Percentiles rank a stretch among this genome's conserved stretches.
Evolutionary conservation across 2,329 filamentous ascomycete species (phyloP).

Genomic region (Grosmannia huntii): DNA sequence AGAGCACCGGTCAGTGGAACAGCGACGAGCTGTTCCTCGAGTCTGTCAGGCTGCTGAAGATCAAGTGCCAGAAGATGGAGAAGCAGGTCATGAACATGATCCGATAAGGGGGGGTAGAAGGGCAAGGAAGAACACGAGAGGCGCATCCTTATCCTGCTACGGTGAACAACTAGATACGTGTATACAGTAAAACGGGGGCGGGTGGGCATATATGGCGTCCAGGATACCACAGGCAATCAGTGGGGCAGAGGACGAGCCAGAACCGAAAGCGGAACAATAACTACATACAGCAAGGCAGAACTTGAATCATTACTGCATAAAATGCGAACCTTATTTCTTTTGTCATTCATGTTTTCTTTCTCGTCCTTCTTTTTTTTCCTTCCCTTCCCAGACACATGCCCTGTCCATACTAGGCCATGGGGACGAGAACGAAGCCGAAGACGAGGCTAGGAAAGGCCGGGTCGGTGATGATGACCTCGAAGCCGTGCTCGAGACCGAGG

Average conservation of each 20-base stretch:
- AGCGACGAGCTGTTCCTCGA: slow-evolving; percentile 91
- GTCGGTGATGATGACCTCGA: slow-evolving; percentile 87
- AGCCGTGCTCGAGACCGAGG: slow-evolving; percentile 58
- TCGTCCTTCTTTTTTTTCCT: slow-evolving; percentile 3
- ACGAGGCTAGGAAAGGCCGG: slow-evolving; percentile 71
- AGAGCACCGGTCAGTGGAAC: slow-evolving; percentile 90
- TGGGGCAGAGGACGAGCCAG: neutral
- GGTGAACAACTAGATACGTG: neutral
- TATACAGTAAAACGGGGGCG: neutral
- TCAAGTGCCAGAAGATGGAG: slow-evolving; percentile 67
- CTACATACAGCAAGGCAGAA: no score
- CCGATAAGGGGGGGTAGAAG: slow-evolving; percentile 19
- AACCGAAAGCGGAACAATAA: neutral
- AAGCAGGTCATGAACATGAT: slow-evolving; percentile 56
- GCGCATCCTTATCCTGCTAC: neutral
- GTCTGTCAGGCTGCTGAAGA: slow-evolving; percentile 70
- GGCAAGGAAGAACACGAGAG: slow-evolving; percentile 4
- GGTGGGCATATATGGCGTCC: neutral
- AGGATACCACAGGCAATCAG: neutral
- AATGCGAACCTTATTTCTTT: no score
- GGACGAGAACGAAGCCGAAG: slow-evolving; percentile 39
- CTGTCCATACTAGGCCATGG: slow-evolving; percentile 16
- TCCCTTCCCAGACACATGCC: neutral
- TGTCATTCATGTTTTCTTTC: no score
- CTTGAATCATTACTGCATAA: neutral